phyloP scores from a whole-genome alignment of 306 rosid genomes.

The Vigna reflexopilosa region DNA sequence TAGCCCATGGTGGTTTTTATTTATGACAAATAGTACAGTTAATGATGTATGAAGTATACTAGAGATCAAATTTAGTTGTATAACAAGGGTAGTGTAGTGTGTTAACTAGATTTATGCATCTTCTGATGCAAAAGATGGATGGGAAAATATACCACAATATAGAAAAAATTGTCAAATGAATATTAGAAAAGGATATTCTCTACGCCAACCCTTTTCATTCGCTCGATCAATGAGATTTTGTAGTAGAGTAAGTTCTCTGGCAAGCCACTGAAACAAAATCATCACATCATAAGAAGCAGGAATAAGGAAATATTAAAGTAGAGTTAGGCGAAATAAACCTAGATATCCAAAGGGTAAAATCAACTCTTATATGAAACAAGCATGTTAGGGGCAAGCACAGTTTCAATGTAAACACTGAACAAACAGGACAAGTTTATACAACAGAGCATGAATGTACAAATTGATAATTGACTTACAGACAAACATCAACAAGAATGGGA shows the following conservation, averaged over 20 bases:
- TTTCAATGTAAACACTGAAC: conserved; percentile 1
- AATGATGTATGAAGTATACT: not conserved
- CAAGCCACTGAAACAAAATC: conserved; percentile 71
- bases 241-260: conserved; percentile 61
- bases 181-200: conserved; percentile 84
- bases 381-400: conserved; percentile 2
- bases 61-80: no score
- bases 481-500: conserved; percentile 15
- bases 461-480: not conserved
- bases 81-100: not conserved
- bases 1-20: conserved; percentile 8
- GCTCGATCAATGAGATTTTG: conserved; percentile 77
- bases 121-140: conserved; percentile 25
- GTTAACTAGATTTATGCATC: conserved; percentile 26
- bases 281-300: conserved; percentile 43
- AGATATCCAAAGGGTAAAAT: conserved; percentile 32
- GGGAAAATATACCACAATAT: conserved; percentile 6
- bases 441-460: not conserved
- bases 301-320: conserved; percentile 34
- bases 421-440: conserved; percentile 5
- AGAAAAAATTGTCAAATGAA: conserved; percentile 17
- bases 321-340: conserved; percentile 41
- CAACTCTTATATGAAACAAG: not conserved
- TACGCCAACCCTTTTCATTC: conserved; percentile 92
- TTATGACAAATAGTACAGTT: conserved; percentile 15